Percentiles rank a stretch among this genome's conserved stretches.
Evolutionary conservation across 2,329 filamentous ascomycete species (phyloP).

Genomic region (Colletotrichum graminicola): DNA sequence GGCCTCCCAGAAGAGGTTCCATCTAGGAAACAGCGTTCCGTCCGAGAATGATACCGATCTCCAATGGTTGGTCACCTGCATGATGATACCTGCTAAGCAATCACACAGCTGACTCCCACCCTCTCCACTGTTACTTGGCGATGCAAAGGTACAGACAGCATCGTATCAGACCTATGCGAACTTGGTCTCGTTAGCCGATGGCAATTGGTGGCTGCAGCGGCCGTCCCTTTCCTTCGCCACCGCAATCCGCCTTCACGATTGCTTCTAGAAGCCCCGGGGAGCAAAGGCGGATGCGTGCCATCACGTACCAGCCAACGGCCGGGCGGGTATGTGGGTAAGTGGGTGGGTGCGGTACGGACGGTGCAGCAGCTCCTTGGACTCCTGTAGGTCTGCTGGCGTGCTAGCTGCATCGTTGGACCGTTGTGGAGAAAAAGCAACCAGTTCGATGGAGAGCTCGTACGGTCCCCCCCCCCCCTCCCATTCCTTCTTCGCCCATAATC

Average conservation of each 20-base stretch:
- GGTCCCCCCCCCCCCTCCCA: background rate
- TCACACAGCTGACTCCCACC: slow-evolving; percentile 1
- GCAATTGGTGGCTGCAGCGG: slow-evolving; percentile 28
- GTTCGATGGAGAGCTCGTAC: background rate
- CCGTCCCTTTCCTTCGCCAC: slow-evolving; percentile 21
- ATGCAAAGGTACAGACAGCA: background rate
- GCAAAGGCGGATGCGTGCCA: slow-evolving; percentile 18
- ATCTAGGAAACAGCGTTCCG: slow-evolving; percentile 9
- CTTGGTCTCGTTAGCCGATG: slow-evolving; percentile 15
- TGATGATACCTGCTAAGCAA: slow-evolving; percentile 15
- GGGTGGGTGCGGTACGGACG: background rate
- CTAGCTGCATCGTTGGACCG: slow-evolving; percentile 10
- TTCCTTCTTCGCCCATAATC: background rate
- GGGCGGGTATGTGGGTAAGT: slow-evolving; percentile 7
- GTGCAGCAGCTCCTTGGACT: background rate
- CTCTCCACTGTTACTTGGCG: background rate
- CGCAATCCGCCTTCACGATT: slow-evolving; percentile 11
- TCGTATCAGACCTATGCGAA: background rate
- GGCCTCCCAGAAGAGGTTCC: background rate
- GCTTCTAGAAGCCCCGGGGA: slow-evolving; percentile 37
- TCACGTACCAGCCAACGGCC: slow-evolving; percentile 7
- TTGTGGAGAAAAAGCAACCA: slow-evolving; percentile 8
- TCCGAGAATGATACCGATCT: slow-evolving; percentile 29
- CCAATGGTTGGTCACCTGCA: slow-evolving; percentile 23
- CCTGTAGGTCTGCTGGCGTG: slow-evolving; percentile 11